A percentile compares a stretch with the other conserved stretches of the same genome.
phyloP scores from a whole-genome alignment of 495 filamentous ascomycete species.

The Tuber microsphaerosporum region DNA sequence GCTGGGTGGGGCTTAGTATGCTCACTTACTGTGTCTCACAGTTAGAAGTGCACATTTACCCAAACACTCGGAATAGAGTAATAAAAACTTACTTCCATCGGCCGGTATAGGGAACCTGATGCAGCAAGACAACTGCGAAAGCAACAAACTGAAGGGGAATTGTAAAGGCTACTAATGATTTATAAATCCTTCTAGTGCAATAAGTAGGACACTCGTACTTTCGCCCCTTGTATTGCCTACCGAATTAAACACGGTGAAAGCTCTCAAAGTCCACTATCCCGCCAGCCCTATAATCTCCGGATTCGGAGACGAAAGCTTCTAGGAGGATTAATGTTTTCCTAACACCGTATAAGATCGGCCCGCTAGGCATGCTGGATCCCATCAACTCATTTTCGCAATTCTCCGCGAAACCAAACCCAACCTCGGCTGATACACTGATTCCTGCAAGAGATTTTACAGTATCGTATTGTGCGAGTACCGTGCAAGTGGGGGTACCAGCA shows the following conservation, averaged over 20 bases:
- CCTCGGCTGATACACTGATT: background rate
- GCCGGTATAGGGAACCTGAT: background rate
- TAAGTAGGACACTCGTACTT: background rate
- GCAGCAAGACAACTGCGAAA: background rate
- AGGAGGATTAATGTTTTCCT: background rate
- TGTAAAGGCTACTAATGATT: background rate
- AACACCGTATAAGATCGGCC: too few species aligned
- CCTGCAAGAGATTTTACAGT: background rate
- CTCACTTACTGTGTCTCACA: background rate
- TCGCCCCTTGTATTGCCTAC: background rate
- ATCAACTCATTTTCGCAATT: too few species aligned
- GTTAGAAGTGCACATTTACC: background rate
- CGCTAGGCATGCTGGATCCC: too few species aligned
- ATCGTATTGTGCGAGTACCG: too few species aligned
- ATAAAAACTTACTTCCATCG: background rate
- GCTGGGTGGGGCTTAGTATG: background rate
- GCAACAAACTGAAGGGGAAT: background rate
- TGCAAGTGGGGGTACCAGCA: too few species aligned
- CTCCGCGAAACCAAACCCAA: background rate
- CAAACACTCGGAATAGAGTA: background rate
- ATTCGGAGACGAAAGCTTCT: background rate
- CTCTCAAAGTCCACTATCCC: background rate
- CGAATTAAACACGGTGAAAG: background rate
- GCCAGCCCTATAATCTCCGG: background rate
- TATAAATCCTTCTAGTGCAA: background rate